phyloP scores from a whole-genome alignment of 1,284 basidiomycete genomes.

The Coniophora puteana region DNA sequence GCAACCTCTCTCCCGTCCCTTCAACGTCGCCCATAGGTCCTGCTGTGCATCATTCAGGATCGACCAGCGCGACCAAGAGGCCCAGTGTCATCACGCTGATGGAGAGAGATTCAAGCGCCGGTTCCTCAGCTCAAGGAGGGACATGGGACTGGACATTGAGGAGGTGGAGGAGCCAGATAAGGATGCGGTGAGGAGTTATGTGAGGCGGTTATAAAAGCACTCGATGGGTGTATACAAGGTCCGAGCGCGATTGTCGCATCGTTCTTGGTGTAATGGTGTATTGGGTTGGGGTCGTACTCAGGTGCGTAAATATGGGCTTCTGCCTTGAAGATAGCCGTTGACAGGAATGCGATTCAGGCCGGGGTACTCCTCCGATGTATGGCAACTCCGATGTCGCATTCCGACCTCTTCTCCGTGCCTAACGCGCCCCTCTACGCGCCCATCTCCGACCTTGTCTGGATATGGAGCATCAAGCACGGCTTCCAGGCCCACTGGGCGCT shows the following conservation, averaged over 20 bases:
- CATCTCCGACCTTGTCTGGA: slow-evolving; percentile 71
- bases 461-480: slow-evolving; percentile 75
- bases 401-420: slow-evolving; percentile 82
- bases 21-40: slow-evolving; percentile 39
- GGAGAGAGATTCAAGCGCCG: slow-evolving; percentile 25
- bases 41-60: slow-evolving; percentile 14
- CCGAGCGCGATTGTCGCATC: slow-evolving; percentile 50
- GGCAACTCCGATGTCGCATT: slow-evolving; percentile 95
- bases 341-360: slow-evolving; percentile 42
- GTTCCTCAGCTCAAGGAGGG: slow-evolving; percentile 10
- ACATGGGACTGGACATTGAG: slow-evolving; percentile 10
- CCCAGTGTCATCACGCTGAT: slow-evolving; percentile 35
- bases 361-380: slow-evolving; percentile 73
- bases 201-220: slow-evolving; percentile 73
- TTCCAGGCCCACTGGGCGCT: slow-evolving; percentile 67
- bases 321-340: slow-evolving; percentile 3
- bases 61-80: slow-evolving; percentile 8
- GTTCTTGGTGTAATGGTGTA: slow-evolving; percentile 59
- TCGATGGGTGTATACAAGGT: slow-evolving; percentile 57
- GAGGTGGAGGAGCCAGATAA: slow-evolving; percentile 26
- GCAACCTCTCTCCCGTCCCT: slow-evolving; percentile 38
- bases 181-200: slow-evolving; percentile 58
- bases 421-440: slow-evolving; percentile 83
- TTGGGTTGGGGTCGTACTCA: slow-evolving; percentile 79
- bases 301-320: slow-evolving; percentile 44